These are phyloP conservation scores for Xylaria sp. DNA, from an alignment of 2,329 filamentous ascomycete species.

Conservation along the genomic window DNA sequence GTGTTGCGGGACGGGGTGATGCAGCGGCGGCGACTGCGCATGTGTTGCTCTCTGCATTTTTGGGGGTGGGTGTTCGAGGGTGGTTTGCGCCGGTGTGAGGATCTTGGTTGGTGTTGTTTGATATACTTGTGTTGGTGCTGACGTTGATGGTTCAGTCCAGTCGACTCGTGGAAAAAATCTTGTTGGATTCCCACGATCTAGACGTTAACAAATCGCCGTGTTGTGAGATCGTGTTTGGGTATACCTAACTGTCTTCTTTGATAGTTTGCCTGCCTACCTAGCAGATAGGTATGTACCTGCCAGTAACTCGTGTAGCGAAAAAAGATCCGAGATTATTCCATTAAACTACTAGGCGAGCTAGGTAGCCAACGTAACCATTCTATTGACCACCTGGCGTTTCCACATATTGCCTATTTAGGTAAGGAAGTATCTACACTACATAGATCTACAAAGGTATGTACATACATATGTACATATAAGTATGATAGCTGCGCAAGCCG, in stretches of 20 bases:
- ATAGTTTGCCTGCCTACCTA: background rate
- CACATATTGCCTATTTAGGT: background rate
- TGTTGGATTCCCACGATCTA: background rate
- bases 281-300: background rate
- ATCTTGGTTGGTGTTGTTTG: background rate
- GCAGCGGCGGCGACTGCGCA: constrained; percentile 89
- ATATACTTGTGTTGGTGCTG: background rate
- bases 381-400: constrained; percentile 11
- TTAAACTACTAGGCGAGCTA: too few species aligned
- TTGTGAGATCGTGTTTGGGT: too few species aligned
- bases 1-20: constrained; percentile 97
- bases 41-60: constrained; percentile 88
- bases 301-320: constrained; percentile 1
- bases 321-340: constrained; percentile 13
- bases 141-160: background rate
- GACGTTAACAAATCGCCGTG: too few species aligned
- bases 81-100: constrained; percentile 2
- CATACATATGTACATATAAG: too few species aligned
- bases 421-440: background rate
- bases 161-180: background rate
- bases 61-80: constrained; percentile 44
- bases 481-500: too few species aligned
- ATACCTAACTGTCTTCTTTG: background rate
- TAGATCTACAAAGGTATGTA: too few species aligned
- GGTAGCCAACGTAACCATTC: background rate